Evolutionary conservation across 2,329 filamentous ascomycete genomes (phyloP).

Genomic region (Grosmannia clavigera): DNA sequence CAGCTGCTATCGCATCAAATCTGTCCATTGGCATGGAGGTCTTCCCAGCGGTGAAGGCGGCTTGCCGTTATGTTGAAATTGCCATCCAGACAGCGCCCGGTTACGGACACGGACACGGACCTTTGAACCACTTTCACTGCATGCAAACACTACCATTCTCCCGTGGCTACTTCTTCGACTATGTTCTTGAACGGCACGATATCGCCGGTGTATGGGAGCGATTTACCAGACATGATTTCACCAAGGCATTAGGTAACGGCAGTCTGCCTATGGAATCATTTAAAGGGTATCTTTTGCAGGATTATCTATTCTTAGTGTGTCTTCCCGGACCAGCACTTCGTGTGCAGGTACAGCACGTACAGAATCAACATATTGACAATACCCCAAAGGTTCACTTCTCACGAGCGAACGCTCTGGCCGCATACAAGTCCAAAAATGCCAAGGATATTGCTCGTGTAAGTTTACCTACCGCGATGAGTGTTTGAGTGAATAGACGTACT

Average conservation of each 20-base stretch:
- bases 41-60: slow-evolving; percentile 49
- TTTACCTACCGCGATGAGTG: not conserved
- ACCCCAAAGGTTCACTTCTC: slow-evolving; percentile 63
- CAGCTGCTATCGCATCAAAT: slow-evolving; percentile 65
- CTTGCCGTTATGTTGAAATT: slow-evolving; percentile 58
- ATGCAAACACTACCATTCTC: slow-evolving; percentile 52
- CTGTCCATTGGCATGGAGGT: slow-evolving; percentile 47
- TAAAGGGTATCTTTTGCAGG: slow-evolving; percentile 81
- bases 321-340: too few relatives aligned
- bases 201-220: slow-evolving; percentile 62
- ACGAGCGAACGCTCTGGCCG: slow-evolving; percentile 70
- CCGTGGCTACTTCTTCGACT: slow-evolving; percentile 71
- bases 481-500: not conserved
- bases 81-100: slow-evolving; percentile 54
- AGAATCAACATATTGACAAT: not conserved
- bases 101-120: slow-evolving; percentile 56
- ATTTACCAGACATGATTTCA: slow-evolving; percentile 75
- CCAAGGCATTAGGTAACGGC: slow-evolving; percentile 62
- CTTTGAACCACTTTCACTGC: slow-evolving; percentile 70
- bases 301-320: slow-evolving; percentile 74
- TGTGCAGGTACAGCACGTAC: not conserved
- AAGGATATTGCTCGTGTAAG: slow-evolving; percentile 58
- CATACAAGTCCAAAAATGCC: slow-evolving; percentile 70
- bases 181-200: slow-evolving; percentile 62
- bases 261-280: slow-evolving; percentile 65